Conservation (phyloP, 257 asterid genomes). For the Penstemon barbatus region DNA sequence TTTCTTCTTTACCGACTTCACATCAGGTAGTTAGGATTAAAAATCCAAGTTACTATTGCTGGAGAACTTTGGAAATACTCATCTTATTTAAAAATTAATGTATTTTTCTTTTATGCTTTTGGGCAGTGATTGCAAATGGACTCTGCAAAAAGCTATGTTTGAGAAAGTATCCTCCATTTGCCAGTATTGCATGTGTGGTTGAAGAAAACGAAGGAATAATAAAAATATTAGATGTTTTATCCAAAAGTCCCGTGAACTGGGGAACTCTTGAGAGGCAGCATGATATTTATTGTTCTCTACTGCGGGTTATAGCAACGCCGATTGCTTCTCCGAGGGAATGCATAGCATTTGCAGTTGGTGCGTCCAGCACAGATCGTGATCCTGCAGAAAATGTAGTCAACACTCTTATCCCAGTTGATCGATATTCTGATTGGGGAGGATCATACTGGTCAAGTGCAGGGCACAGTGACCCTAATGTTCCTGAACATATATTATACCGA, state of each 20-base stretch:
- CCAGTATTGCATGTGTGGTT: slow-evolving; percentile 28
- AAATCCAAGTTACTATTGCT: neutral
- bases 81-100: neutral
- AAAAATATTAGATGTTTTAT: slow-evolving; percentile 20
- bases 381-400: slow-evolving; percentile 35
- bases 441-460: slow-evolving; percentile 69
- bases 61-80: neutral
- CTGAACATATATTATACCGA: slow-evolving; percentile 51
- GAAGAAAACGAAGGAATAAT: slow-evolving; percentile 23
- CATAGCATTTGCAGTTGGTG: slow-evolving; percentile 44
- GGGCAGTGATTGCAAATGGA: slow-evolving; percentile 52
- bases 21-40: neutral
- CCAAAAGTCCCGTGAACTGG: slow-evolving; percentile 37
- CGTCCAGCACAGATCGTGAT: slow-evolving; percentile 53
- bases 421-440: slow-evolving; percentile 20
- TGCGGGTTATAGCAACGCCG: slow-evolving; percentile 34
- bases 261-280: slow-evolving; percentile 43
- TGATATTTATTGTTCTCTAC: slow-evolving; percentile 41
- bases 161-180: slow-evolving; percentile 44
- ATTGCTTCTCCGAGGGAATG: slow-evolving; percentile 30
- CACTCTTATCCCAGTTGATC: slow-evolving; percentile 43
- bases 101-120: neutral
- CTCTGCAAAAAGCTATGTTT: slow-evolving; percentile 54
- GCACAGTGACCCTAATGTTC: slow-evolving; percentile 44
- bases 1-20: neutral